These are phyloP conservation scores for Xylaria castorea DNA, from an alignment of 495 filamentous ascomycete genomes.

Conservation along the genomic window DNA sequence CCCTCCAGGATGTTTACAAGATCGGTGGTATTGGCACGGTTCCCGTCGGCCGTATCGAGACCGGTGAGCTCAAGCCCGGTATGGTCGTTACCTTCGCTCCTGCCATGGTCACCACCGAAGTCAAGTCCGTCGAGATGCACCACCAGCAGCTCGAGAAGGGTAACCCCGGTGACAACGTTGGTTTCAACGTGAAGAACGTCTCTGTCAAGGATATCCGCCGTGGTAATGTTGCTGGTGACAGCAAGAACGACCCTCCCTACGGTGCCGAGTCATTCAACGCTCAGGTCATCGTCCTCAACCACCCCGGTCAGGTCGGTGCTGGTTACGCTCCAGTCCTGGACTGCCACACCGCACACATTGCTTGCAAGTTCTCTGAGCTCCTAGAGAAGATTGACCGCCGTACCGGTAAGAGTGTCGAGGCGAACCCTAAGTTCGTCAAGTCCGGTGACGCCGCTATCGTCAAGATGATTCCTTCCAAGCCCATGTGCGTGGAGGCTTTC, in stretches of 20 bases:
- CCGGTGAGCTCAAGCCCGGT: slow-evolving; percentile 94
- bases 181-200: slow-evolving; percentile 99
- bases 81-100: slow-evolving; percentile 98
- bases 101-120: slow-evolving; percentile 99
- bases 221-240: slow-evolving; percentile 99
- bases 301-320: slow-evolving; percentile 98
- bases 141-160: slow-evolving; percentile 98
- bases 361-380: slow-evolving; percentile 99
- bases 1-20: slow-evolving; percentile 99
- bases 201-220: slow-evolving; percentile 99
- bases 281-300: slow-evolving; percentile 99
- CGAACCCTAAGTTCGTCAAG: slow-evolving; percentile 98
- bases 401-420: slow-evolving; percentile 97
- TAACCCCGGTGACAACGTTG: slow-evolving; percentile 98
- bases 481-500: slow-evolving; percentile 99
- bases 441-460: slow-evolving; percentile 99
- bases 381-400: slow-evolving; percentile 99
- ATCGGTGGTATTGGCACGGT: slow-evolving; percentile 99
- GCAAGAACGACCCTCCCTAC: slow-evolving; percentile 97
- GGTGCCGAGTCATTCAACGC: slow-evolving; percentile 94
- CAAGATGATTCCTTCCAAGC: slow-evolving; percentile 99
- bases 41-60: slow-evolving; percentile 99
- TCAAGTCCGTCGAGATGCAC: slow-evolving; percentile 99
- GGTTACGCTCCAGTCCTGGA: slow-evolving; percentile 98
- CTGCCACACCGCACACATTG: slow-evolving; percentile 99